phyloP scores from a whole-genome alignment of 371 early-diverging fungal species.

The Mortierella sp. region DNA sequence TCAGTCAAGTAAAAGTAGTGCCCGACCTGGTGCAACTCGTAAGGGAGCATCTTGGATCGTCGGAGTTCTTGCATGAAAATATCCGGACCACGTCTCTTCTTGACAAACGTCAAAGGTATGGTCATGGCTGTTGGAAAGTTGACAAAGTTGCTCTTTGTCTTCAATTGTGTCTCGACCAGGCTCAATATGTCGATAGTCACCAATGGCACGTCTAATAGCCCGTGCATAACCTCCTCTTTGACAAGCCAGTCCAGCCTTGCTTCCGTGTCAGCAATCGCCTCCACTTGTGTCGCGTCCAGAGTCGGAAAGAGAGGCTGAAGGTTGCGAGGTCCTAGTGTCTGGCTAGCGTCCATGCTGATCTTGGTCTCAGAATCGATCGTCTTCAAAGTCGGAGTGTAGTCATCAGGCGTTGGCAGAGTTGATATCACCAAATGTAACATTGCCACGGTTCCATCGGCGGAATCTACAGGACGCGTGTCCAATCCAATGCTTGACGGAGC shows the following conservation, averaged over 20 bases:
- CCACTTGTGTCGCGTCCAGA: slow-evolving; percentile 63
- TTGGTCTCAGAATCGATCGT: slow-evolving; percentile 52
- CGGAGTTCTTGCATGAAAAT: slow-evolving; percentile 71
- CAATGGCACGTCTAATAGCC: slow-evolving; percentile 68
- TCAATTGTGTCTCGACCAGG: slow-evolving; percentile 70
- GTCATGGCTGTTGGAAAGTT: slow-evolving; percentile 72
- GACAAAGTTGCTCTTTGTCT: slow-evolving; percentile 72
- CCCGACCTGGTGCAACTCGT: slow-evolving; percentile 64
- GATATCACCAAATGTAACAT: slow-evolving; percentile 73
- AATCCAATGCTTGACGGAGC: slow-evolving; percentile 75
- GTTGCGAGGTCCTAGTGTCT: slow-evolving; percentile 39
- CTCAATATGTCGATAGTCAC: slow-evolving; percentile 64
- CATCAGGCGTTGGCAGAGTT: slow-evolving; percentile 65
- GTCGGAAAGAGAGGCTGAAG: slow-evolving; percentile 56
- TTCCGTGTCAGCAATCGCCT: slow-evolving; percentile 70
- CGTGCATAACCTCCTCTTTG: slow-evolving; percentile 83
- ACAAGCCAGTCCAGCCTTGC: slow-evolving; percentile 71
- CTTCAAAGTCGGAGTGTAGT: slow-evolving; percentile 54
- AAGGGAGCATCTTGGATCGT: slow-evolving; percentile 59
- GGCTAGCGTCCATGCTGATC: slow-evolving; percentile 31
- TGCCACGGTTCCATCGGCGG: slow-evolving; percentile 76
- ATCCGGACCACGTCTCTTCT: slow-evolving; percentile 60
- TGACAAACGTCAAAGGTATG: slow-evolving; percentile 72
- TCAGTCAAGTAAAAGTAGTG: slow-evolving; percentile 73
- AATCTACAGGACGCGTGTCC: slow-evolving; percentile 71